Conservation (phyloP, 148 eudicot genomes). For the Vaccinium myrtillus region DNA sequence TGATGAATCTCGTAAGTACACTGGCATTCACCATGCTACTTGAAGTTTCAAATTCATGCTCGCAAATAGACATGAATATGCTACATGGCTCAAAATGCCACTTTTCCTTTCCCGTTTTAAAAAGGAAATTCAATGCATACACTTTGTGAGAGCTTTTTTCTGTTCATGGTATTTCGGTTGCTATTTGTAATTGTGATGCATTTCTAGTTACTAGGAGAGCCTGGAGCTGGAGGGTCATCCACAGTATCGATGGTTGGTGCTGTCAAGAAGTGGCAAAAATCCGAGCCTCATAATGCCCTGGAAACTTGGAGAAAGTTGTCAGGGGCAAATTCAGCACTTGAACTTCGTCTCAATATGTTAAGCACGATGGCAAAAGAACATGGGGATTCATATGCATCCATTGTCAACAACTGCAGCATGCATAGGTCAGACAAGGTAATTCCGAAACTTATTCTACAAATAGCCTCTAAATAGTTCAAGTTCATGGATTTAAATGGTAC, state of each 20-base stretch:
- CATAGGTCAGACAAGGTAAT: slow-evolving; percentile 70
- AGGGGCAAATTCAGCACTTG: slow-evolving; percentile 69
- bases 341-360: slow-evolving; percentile 50
- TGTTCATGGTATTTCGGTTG: not conserved
- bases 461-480: not conserved
- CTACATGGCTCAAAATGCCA: not conserved
- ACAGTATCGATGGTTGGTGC: slow-evolving; percentile 99
- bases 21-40: not conserved
- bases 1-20: slow-evolving; percentile 81
- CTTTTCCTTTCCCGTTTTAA: not conserved
- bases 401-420: slow-evolving; percentile 59
- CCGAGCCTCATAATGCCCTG: slow-evolving; percentile 72
- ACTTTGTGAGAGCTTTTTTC: not conserved
- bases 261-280: slow-evolving; percentile 95
- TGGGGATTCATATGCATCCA: slow-evolving; percentile 52
- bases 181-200: slow-evolving; percentile 8
- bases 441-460: not conserved
- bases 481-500: not conserved
- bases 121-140: not conserved
- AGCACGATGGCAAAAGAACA: slow-evolving; percentile 58
- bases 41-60: not conserved
- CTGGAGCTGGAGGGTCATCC: slow-evolving; percentile 97
- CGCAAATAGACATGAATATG: not conserved
- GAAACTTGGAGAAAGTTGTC: slow-evolving; percentile 74
- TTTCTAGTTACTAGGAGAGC: slow-evolving; percentile 90